Evolutionary conservation across 2,329 filamentous ascomycete species (phyloP).

Genomic region (Alternaria conjuncta): DNA sequence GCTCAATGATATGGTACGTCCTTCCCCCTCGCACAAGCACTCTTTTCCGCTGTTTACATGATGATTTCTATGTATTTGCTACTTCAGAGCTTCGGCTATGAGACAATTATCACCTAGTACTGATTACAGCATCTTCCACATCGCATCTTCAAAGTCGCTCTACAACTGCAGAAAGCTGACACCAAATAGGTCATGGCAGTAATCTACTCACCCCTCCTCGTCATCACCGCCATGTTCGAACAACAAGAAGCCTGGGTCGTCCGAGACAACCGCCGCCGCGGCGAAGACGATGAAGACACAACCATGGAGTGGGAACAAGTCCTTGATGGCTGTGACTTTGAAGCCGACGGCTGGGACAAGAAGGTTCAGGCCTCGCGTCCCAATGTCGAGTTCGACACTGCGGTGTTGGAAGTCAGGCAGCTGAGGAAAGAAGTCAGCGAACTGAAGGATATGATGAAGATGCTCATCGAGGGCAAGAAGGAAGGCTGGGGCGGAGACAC

Average conservation of each 20-base stretch:
- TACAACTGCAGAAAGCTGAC: background rate
- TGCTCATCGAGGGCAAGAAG: constrained; percentile 23
- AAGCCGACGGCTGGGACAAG: constrained; percentile 84
- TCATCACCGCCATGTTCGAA: constrained; percentile 73
- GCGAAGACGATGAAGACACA: constrained; percentile 88
- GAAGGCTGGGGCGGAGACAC: constrained; percentile 41
- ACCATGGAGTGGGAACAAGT: constrained; percentile 94
- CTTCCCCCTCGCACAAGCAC: too few species aligned
- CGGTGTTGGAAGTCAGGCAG: constrained; percentile 68
- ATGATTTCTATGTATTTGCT: constrained; percentile 99
- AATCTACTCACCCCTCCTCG: constrained; percentile 82
- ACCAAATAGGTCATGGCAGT: constrained; percentile 70
- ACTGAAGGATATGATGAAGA: constrained; percentile 50
- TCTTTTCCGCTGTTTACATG: constrained; percentile 61
- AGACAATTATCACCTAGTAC: constrained; percentile 94
- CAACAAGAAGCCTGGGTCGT: constrained; percentile 62
- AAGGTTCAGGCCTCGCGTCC: constrained; percentile 76
- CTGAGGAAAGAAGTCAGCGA: constrained; percentile 54
- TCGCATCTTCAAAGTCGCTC: too few species aligned
- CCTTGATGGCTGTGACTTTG: constrained; percentile 73
- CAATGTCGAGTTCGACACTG: constrained; percentile 80
- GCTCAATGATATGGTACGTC: constrained; percentile 73
- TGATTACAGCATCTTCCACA: constrained; percentile 61
- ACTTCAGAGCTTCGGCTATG: constrained; percentile 99
- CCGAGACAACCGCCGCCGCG: constrained; percentile 73